Base-by-base conservation (phyloP, 768 basidiomycete species). In the Chlorophyllum brunneum region DNA sequence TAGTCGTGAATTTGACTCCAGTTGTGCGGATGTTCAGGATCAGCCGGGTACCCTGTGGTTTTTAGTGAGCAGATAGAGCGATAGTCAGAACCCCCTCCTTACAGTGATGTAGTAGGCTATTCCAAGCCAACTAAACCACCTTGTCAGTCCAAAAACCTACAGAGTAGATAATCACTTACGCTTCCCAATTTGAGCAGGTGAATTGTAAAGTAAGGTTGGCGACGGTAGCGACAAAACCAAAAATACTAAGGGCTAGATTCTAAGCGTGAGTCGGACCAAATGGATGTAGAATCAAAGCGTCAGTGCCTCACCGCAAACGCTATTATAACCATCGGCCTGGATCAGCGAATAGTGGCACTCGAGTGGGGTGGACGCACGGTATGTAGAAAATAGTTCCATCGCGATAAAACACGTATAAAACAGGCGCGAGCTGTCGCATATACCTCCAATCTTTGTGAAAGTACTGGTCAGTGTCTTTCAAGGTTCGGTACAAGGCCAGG, bases 1-100 rank as follows among this genome's bases (percentile, higher is more conserved):
- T 51, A 3, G 49, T 51, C 3, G 39, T 43, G 16, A 34, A 42
- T 26, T 55, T 42, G 7, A 26, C 13, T 4, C 39, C 47, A 16
- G 54, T 38, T 22, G 26, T 18, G 8, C 54, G 47, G 16, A 55
- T 41, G n/a, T 55, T 55, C 24, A 55, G n/a, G 22, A 55, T 55
- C 16, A 55, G 24, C 13, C 54, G 54, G 2, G 47, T 48, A 13
- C 54, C 54, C 54, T 42, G 15, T 22, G 31, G 5, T 16, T 4
- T 27, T 16, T 5, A 15, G 34, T 36, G 34, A 36, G 11, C 16
- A 36, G 5, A 15, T 36, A 11, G 16, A 36, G 34, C 11, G 34
- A 16, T 13, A 36, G 34, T 31, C 10, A 18, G 29, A 8, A 16
- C 10, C 16, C n/a, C 6, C 6, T n/a, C n/a, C 40, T 9, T 33